Evolutionary conservation across 1,139 yeast genomes (phyloP).

Genomic region (Hyphopichia burtonii): DNA sequence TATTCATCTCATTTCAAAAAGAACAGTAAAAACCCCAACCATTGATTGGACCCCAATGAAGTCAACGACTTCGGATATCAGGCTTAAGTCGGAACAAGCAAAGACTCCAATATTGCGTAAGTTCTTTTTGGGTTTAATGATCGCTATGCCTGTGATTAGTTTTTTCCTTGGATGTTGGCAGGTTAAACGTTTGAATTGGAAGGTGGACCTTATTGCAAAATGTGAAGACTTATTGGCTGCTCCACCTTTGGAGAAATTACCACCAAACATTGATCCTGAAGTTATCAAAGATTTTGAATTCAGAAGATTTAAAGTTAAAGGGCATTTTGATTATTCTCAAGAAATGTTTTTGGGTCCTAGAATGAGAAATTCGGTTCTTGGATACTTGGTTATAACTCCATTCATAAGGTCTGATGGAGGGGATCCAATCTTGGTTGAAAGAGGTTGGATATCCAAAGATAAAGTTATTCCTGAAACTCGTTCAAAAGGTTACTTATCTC

Average conservation of each 20-base stretch:
- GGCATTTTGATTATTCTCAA: slow-evolving; percentile 77
- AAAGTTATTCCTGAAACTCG: slow-evolving; percentile 67
- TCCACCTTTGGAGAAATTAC: slow-evolving; percentile 66
- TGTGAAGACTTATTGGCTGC: slow-evolving; percentile 80
- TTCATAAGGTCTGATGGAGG: slow-evolving; percentile 75
- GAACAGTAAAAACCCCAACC: slow-evolving; percentile 60
- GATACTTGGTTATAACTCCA: slow-evolving; percentile 82
- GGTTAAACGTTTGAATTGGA: slow-evolving; percentile 81
- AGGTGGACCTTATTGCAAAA: slow-evolving; percentile 74
- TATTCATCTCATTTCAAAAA: slow-evolving; percentile 4
- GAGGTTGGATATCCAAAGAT: slow-evolving; percentile 90
- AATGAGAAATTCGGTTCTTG: slow-evolving; percentile 69
- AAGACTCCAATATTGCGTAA: slow-evolving; percentile 42
- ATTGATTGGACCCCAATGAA: slow-evolving; percentile 83
- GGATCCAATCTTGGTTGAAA: slow-evolving; percentile 67
- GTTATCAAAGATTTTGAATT: slow-evolving; percentile 73
- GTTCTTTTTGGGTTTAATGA: slow-evolving; percentile 56
- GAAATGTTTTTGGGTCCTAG: slow-evolving; percentile 95
- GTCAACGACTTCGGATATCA: slow-evolving; percentile 47
- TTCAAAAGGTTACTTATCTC: slow-evolving; percentile 46
- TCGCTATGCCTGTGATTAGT: slow-evolving; percentile 85
- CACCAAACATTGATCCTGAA: slow-evolving; percentile 54
- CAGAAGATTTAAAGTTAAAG: slow-evolving; percentile 69
- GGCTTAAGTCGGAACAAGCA: slow-evolving; percentile 40
- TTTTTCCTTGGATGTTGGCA: slow-evolving; percentile 96